Evolutionary conservation across 1,139 yeast species (phyloP).

Genomic region (Casaregolazyma suthepensis): DNA sequence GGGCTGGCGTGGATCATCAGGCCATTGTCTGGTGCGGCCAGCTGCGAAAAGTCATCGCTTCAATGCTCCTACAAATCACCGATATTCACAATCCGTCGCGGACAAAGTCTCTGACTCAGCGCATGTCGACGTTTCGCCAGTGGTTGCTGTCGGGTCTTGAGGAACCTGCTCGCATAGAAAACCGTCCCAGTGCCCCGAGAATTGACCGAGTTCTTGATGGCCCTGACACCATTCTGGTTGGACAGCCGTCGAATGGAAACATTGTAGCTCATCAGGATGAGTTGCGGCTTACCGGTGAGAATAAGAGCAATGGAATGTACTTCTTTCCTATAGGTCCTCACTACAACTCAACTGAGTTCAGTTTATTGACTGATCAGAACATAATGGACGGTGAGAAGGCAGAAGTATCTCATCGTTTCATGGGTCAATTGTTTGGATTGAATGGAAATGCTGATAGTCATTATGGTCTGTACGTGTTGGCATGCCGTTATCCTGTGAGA

Average conservation of each 20-base stretch:
- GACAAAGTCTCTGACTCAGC: conserved; percentile 44
- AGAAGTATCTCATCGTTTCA: conserved; percentile 5
- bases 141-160: conserved; percentile 39
- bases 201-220: background rate
- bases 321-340: conserved; percentile 1
- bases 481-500: conserved; percentile 18
- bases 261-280: conserved; percentile 2
- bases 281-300: background rate
- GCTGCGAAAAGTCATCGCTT: conserved; percentile 52
- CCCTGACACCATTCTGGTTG: background rate
- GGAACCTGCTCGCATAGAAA: conserved; percentile 2
- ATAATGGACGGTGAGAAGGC: conserved; percentile 6
- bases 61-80: conserved; percentile 47
- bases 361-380: conserved; percentile 15
- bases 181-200: background rate
- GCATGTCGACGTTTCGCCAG: conserved; percentile 54
- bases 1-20: conserved; percentile 84
- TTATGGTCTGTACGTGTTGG: conserved; percentile 20
- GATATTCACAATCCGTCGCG: conserved; percentile 46
- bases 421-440: background rate
- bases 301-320: background rate
- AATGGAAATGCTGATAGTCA: conserved; percentile 11
- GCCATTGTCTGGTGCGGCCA: conserved; percentile 91
- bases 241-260: background rate
- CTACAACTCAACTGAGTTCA: conserved; percentile 10